Evolutionary conservation across 371 early-diverging fungal species (phyloP).

Genomic region (Mortierella sp.): DNA sequence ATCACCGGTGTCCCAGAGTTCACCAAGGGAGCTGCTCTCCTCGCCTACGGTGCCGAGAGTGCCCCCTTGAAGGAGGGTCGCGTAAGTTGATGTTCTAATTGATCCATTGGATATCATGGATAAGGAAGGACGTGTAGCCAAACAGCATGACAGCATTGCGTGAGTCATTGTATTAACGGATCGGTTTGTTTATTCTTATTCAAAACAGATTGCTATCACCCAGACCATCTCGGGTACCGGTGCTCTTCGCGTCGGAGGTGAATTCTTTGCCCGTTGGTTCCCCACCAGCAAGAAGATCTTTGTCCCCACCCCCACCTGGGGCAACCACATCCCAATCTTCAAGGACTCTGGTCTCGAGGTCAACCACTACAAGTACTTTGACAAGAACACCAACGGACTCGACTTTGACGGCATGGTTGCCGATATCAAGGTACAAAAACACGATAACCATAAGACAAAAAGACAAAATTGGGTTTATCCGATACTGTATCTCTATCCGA

Average conservation of each 20-base stretch:
- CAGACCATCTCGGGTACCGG: slow-evolving; percentile 99
- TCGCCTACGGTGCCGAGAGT: slow-evolving; percentile 91
- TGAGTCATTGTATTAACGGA: slow-evolving; percentile 17
- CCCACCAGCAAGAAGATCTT: slow-evolving; percentile 90
- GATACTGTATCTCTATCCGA: too few relatives aligned
- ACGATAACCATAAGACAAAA: too few relatives aligned
- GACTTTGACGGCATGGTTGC: slow-evolving; percentile 94
- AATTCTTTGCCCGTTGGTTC: slow-evolving; percentile 89
- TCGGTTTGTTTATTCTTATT: neutral
- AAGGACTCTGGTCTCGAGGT: slow-evolving; percentile 91
- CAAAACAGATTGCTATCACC: slow-evolving; percentile 80
- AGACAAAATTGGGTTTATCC: too few relatives aligned
- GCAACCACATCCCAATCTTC: slow-evolving; percentile 97
- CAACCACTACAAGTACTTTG: slow-evolving; percentile 94
- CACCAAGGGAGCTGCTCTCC: slow-evolving; percentile 84
- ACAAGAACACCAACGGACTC: slow-evolving; percentile 93
- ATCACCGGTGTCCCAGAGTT: slow-evolving; percentile 94
- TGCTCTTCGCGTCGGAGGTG: slow-evolving; percentile 95
- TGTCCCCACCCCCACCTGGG: slow-evolving; percentile 98
- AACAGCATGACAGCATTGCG: neutral
- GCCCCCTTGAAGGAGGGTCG: slow-evolving; percentile 78
- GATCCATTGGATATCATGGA: neutral
- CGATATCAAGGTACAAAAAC: slow-evolving; percentile 88
- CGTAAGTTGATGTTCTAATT: slow-evolving; percentile 60
- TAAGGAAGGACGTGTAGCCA: neutral